Evolutionary conservation across 1,284 basidiomycete species (phyloP), one percentile per base, ranked within the genome.

Genomic region (Ganoderma meredithae): DNA sequence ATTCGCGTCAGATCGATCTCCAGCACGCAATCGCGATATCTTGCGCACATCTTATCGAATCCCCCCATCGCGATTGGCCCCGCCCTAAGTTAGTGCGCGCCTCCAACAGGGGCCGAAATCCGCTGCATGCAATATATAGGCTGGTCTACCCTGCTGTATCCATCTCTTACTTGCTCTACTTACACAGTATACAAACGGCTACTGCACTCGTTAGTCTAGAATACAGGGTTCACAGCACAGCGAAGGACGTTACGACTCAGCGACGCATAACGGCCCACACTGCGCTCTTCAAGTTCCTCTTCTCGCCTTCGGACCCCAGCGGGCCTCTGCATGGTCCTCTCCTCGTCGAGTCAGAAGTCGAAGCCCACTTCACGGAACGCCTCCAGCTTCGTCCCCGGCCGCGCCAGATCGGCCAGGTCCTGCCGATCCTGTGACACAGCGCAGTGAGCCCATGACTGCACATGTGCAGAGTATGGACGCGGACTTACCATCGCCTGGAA

Each of bases 341-440:
- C 43, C 25, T 36, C 27, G 27, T 25, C 60, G 19, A 56, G 71
- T 79, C 85, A 96, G 78, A 97, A 97, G 70, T 97, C 95, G 76
- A 97, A 94, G 4, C 95, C 95, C 73, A 93, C 89, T 64, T 84
- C 82, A 53, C 93, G 86, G 83, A 97, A 97, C 65, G 86, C 79
- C 52, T 89, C 85, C 66, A 96, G 76, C 69, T 81, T 82, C 66
- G 81, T 78, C 73, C 86, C 86, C 41, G 87, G 81, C 76, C 84
- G 86, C n/a, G 89, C 87, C 68, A 86, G 76, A 25, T 89, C 88
- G n/a, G 86, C 89, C 44, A 93, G 81, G 72, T 93, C 90, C 53
- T 78, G 77, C 43, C 88, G 88, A 70, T 90, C 82, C 90, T 91
- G 75, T 53, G 61, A 62, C 22, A 36, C 47, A 40, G 62, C 58